Percentiles rank a stretch among this genome's conserved stretches.
Conservation (phyloP, 495 filamentous ascomycete species). For the Parathielavia hyrcaniae region DNA sequence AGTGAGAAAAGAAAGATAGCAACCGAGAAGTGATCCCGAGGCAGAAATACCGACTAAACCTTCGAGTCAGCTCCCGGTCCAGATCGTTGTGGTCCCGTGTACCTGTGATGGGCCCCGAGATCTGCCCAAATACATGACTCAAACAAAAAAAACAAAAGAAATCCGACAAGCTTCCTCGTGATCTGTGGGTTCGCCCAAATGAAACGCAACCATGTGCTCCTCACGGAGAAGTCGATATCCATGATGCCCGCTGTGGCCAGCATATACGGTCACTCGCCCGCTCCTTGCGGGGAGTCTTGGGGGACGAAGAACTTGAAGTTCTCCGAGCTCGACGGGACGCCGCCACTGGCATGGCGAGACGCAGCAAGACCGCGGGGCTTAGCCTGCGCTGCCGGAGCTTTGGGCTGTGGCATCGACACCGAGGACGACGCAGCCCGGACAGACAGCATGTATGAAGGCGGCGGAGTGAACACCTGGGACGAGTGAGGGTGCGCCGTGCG, state of each 20-base stretch:
- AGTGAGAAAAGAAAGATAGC: neutral
- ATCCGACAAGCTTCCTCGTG: neutral
- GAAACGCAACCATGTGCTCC: neutral
- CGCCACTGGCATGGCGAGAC: conserved; percentile 12
- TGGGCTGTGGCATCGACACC: neutral
- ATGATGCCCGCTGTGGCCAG: neutral
- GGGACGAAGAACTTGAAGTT: conserved; percentile 12
- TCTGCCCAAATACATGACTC: neutral
- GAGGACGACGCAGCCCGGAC: neutral
- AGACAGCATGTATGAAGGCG: too few relatives aligned
- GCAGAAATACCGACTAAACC: neutral
- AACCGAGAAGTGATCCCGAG: neutral
- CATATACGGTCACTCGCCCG: neutral
- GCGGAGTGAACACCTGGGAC: neutral
- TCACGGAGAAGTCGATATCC: neutral
- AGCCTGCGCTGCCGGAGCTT: neutral
- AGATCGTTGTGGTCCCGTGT: neutral
- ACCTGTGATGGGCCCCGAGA: neutral
- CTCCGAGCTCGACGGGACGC: conserved; percentile 4
- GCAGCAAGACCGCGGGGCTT: conserved; percentile 14
- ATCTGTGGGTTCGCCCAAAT: neutral
- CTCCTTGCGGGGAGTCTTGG: neutral
- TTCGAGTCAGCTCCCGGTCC: neutral
- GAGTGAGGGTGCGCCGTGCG: neutral
- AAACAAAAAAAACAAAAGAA: too few relatives aligned